Conservation (phyloP, 192 early-diverging fungal genomes). For the Gigaspora rosea region DNA sequence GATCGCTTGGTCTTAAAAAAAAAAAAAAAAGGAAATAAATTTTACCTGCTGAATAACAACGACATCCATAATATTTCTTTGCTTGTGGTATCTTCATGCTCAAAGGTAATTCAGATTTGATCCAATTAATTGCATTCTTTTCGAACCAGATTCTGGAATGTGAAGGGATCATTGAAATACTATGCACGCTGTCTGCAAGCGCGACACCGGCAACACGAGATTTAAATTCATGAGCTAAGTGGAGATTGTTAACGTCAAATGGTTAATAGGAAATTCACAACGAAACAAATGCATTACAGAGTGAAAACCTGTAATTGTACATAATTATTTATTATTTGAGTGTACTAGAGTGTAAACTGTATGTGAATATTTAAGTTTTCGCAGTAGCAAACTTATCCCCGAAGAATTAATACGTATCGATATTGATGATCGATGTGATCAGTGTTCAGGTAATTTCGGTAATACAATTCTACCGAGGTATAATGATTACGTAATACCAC, state of each 20-base stretch:
- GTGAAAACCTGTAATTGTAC: neutral
- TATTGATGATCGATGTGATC: no score
- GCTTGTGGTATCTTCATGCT: conserved; percentile 5
- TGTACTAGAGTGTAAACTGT: no score
- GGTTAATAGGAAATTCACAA: neutral
- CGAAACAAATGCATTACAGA: neutral
- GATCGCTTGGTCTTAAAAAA: neutral
- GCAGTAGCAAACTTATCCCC: no score
- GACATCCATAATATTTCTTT: conserved; percentile 27
- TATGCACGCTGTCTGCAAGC: conserved; percentile 27
- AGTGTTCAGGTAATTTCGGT: no score
- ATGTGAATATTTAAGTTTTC: neutral
- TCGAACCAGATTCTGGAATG: conserved; percentile 11
- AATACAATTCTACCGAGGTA: no score
- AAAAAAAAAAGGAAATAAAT: neutral
- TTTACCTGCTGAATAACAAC: conserved; percentile 36
- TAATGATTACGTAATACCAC: no score
- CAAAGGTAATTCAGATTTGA: conserved; percentile 28
- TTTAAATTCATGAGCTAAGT: conserved; percentile 17
- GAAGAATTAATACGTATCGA: no score
- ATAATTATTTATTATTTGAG: neutral
- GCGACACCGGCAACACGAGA: conserved; percentile 15
- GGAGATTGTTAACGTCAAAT: neutral
- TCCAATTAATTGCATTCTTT: conserved; percentile 23
- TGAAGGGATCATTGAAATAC: neutral